Evolutionary conservation across 2,329 filamentous ascomycete genomes (phyloP).

Genomic region (Colletotrichum simmondsii): DNA sequence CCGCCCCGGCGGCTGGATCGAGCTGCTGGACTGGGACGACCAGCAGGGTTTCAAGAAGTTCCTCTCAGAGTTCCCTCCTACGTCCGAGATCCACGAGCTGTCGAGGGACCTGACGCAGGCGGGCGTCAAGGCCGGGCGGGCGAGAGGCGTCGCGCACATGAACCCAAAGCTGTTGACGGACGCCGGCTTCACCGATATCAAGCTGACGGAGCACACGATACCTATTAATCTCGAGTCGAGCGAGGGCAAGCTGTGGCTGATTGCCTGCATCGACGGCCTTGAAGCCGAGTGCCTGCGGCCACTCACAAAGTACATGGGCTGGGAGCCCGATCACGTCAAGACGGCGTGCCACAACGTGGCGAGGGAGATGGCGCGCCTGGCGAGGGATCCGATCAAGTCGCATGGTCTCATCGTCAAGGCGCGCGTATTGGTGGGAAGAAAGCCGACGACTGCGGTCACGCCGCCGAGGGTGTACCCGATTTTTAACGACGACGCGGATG

Average conservation of each 20-base stretch:
- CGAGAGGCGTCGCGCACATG: conserved; percentile 57
- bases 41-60: conserved; percentile 46
- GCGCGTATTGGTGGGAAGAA: conserved; percentile 60
- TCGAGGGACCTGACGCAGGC: conserved; percentile 55
- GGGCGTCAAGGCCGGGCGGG: conserved; percentile 55
- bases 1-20: conserved; percentile 68
- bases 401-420: conserved; percentile 59
- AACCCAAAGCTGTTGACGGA: conserved; percentile 56
- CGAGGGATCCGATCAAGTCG: conserved; percentile 55
- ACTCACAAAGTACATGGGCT: conserved; percentile 63
- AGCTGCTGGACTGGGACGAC: conserved; percentile 65
- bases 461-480: conserved; percentile 10
- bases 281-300: conserved; percentile 61
- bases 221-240: conserved; percentile 58
- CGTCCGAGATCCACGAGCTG: conserved; percentile 56
- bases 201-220: conserved; percentile 58
- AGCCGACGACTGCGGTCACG: conserved; percentile 47
- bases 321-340: conserved; percentile 61
- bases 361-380: conserved; percentile 59
- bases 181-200: conserved; percentile 63
- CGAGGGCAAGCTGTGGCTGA: conserved; percentile 65
- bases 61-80: conserved; percentile 53
- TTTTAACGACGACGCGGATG: conserved; percentile 24
- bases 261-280: conserved; percentile 61
- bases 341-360: conserved; percentile 58